Evolutionary conservation across 805 yeast genomes (phyloP), one percentile per base, ranked within the genome.

Genomic region (Candida pseudofarinosa): DNA sequence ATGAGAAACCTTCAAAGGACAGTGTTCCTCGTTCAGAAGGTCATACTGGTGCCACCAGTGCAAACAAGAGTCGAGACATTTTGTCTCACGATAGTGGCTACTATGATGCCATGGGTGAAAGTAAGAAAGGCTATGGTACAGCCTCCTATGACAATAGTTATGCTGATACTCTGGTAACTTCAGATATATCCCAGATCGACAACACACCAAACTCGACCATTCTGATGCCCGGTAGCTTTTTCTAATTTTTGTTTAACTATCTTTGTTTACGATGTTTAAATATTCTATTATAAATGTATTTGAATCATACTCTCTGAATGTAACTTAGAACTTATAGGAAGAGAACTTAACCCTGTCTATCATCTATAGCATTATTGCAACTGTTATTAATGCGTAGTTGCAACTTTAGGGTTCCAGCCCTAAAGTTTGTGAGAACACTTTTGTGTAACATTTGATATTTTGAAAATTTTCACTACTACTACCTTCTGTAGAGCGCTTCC

Each of bases 391-490:
- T n/a, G n/a, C n/a, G n/a, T n/a, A n/a, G n/a, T n/a, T 32, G 34
- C 34, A 13, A 32, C 17, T 8, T n/a, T 18, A 23, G 39, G 39
- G 39, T 30, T 26, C 12, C 17, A 37, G 33, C 39, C 39, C 34
- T 15, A 32, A 32, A 13, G 15, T 5, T n/a, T n/a, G 34, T 7
- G 34, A 6, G 13, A 8, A 7, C 15, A 33, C 19, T 37, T 37
- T 37, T 37, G 39, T 37, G 39, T 37, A 26, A 37, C 16, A 15
- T 26, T 23, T 16, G 4, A 16, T 13, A 37, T 14, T 26, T 28
- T 37, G 39, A 37, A 37, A 37, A 37, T 37, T 37, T 37, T 37
- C 39, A 28, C 39, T 23, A n/a, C n/a, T 19, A 26, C 19, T 28
- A 23, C 28, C 7, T 15, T 15, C 17, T 7, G 14, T 7, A n/a